Evolutionary conservation across 75 land plant species (phyloP), one percentile per base, ranked within the genome.

Genomic region (Cupressus sempervirens): DNA sequence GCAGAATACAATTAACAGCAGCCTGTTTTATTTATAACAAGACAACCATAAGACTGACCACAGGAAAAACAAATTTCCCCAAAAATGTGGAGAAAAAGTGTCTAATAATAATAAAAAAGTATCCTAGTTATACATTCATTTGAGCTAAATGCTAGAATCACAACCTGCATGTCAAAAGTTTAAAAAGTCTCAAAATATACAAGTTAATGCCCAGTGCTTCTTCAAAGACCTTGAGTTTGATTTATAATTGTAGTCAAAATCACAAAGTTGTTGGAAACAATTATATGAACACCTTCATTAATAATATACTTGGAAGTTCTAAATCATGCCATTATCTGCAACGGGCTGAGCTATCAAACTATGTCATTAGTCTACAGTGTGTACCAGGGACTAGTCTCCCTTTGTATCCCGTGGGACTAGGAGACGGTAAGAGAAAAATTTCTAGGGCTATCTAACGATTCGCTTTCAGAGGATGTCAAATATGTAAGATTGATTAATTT

Each of bases 1-100:
- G 98, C 30, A 96, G 91, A 85, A 96, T 88, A 86, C 94, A 92
- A 76, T 52, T 86, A 23, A 96, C 84, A 29, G 94, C 95, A 30
- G 92, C 96, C 96, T 94, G 82, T 29, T 54, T 56, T 34, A 12
- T 79, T 23, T 20, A 40, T 45, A 45, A 26, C n/a, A 62, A 20
- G 45, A 23, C 46, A 43, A 11, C 45, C 14, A 43, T 79, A 79
- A 45, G 81, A 45, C n/a, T 20, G 40, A 79, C 26, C 81, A 79
- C 29, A 40, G 40, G 45, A 11, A 45, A 45, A 79, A 79, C 35
- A 79, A 79, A 9, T 45, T 9, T 0, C 45, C 81, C 45, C 12
- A 0, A 40, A 76, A 79, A 26, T 26, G 45, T 79, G 48, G 9
- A 11, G 48, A 43, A 10, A 45, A 79, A 45, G 20, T 79, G 11